Evolutionary conservation across 1,284 basidiomycete genomes (phyloP), one percentile per base, ranked within the genome.

Genomic region (Termitomyces sp.): DNA sequence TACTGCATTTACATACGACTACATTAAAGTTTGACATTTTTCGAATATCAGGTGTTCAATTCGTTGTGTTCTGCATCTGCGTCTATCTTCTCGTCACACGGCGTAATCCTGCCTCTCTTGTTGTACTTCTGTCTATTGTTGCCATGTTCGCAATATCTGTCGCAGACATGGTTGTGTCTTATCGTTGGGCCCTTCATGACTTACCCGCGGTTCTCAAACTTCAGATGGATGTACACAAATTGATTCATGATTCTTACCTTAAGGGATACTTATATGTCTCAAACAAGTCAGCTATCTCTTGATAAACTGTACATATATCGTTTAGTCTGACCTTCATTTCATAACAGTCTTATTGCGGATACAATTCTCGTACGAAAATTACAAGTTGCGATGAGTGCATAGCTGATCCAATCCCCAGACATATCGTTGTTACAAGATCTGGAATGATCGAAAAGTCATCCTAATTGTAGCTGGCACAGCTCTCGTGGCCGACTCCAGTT

Each of bases 381-480:
- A 19, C 17, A 19, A 3, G 38, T 17, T 19, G 38, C 17, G 38
- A 39, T 19, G 17, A 39, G 38, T 41, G 3, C 7, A 38, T 26
- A 8, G 17, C 26, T 21, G 7, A 31, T 28, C 13, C n/a, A 30
- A 28, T 36, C 5, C 13, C 2, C 46, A 68, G 67, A 51, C 65
- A 24, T 64, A 65, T 45, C 59, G 65, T 26, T 68, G 65, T 45
- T 67, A 62, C 41, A 63, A 65, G 53, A 56, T 67, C 2, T 68
- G 67, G 65, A 58, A 58, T 21, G 51, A 52, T n/a, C 60, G 57
- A 4, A 62, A 57, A 45, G 58, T 57, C 24, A 47, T 65, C 15
- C 33, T 65, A 26, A 34, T 63, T 5, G 50, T 58, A 10, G 58
- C 64, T 19, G 55, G 54, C 3, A 19, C 62, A 12, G 44, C 64